phyloP scores from a whole-genome alignment of 805 yeast species.

The Starmerella sp. region DNA sequence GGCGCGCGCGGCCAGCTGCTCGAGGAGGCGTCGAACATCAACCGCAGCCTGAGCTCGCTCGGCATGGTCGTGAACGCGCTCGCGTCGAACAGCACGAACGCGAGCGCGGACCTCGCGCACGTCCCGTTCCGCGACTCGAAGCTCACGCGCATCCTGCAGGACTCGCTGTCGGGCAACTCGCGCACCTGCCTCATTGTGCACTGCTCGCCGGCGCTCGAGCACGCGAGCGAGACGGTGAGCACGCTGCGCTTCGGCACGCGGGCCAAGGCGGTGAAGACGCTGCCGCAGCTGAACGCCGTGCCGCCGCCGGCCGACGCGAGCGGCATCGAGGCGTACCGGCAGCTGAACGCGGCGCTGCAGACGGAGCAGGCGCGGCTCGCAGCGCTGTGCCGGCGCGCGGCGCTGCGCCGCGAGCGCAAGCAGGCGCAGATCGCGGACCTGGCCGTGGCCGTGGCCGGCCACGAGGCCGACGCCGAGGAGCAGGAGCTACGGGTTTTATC shows the following conservation, averaged over 20 bases:
- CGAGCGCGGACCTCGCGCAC: constrained; percentile 29
- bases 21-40: constrained; percentile 78
- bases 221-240: constrained; percentile 56
- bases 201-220: constrained; percentile 51
- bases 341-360: neutral
- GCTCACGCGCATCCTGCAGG: constrained; percentile 65
- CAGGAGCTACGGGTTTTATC: constrained; percentile 2
- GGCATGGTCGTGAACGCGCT: constrained; percentile 74
- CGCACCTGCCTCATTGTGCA: constrained; percentile 62
- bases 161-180: constrained; percentile 73
- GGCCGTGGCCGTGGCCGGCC: neutral
- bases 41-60: constrained; percentile 61
- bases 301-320: neutral
- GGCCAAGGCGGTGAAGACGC: constrained; percentile 47
- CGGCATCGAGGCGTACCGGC: neutral
- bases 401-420: neutral
- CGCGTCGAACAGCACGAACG: constrained; percentile 43
- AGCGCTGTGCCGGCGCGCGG: neutral
- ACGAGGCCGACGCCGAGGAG: neutral
- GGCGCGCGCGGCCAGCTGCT: constrained; percentile 65
- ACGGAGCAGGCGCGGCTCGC: constrained; percentile 8
- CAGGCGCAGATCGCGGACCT: neutral
- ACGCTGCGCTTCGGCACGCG: constrained; percentile 65
- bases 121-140: constrained; percentile 71
- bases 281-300: constrained; percentile 1